These are phyloP conservation scores for Bremia lactucae DNA, from an alignment of 352 stramenopile genomes.

Conservation along the genomic window DNA sequence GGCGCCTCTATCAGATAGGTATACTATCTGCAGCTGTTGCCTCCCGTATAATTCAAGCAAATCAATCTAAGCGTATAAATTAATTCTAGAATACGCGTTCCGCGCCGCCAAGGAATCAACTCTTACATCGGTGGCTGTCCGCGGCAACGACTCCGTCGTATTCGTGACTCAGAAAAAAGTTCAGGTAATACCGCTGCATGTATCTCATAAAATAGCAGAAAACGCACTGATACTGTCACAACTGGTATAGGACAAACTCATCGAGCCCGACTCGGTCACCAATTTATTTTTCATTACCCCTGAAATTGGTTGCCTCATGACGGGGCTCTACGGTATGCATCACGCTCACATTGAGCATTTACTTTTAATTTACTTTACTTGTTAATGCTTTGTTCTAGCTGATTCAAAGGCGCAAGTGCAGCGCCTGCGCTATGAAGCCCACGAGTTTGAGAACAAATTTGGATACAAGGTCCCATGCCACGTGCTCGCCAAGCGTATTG, in stretches of 20 bases:
- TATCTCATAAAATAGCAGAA: not conserved
- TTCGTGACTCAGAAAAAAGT: constrained; percentile 99
- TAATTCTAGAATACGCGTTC: constrained; percentile 98
- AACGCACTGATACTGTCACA: constrained; percentile 1
- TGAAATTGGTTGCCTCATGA: constrained; percentile 93
- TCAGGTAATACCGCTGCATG: constrained; percentile 38
- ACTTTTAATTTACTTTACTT: no score
- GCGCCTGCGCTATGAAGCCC: constrained; percentile 92
- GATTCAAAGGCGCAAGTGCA: constrained; percentile 90
- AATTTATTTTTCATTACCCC: constrained; percentile 95
- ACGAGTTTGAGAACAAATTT: constrained; percentile 96
- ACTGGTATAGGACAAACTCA: constrained; percentile 78
- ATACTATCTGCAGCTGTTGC: constrained; percentile 4
- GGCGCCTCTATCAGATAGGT: constrained; percentile 97
- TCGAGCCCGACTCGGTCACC: constrained; percentile 92
- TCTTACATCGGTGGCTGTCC: constrained; percentile 93
- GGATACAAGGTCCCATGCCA: constrained; percentile 93
- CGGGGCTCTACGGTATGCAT: constrained; percentile 75
- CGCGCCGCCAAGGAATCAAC: constrained; percentile 91
- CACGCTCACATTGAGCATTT: not conserved
- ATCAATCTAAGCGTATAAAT: constrained; percentile 7
- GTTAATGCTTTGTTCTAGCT: constrained; percentile 27
- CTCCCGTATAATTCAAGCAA: not conserved
- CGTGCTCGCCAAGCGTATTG: constrained; percentile 94
- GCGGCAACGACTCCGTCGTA: constrained; percentile 87